These are phyloP conservation scores for Beauveria australis DNA, from an alignment of 2,329 filamentous ascomycete genomes.

Conservation along the genomic window DNA sequence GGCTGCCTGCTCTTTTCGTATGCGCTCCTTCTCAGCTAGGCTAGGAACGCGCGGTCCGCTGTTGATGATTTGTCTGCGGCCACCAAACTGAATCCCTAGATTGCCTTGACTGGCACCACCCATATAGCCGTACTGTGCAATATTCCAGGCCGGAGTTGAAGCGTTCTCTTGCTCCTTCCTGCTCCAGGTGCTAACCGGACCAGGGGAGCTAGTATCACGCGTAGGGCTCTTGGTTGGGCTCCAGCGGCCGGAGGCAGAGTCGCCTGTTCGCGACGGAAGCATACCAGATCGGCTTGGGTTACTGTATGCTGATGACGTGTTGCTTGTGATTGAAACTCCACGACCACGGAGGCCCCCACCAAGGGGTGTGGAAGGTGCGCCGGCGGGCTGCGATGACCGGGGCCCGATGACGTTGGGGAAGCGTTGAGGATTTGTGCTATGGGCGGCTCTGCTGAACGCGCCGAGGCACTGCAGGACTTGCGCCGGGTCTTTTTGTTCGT, in stretches of 20 bases:
- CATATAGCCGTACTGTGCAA: slow-evolving; percentile 97
- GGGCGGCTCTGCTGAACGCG: slow-evolving; percentile 83
- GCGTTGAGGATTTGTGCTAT: slow-evolving; percentile 60
- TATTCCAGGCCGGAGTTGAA: slow-evolving; percentile 93
- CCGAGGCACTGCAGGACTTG: slow-evolving; percentile 90
- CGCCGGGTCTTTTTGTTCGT: slow-evolving; percentile 88
- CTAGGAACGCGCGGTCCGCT: slow-evolving; percentile 71
- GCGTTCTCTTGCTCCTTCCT: slow-evolving; percentile 71
- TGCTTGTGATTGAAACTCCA: slow-evolving; percentile 49
- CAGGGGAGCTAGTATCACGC: slow-evolving; percentile 44
- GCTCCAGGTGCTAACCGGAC: slow-evolving; percentile 77
- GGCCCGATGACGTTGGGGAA: slow-evolving; percentile 74
- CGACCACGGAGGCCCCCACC: slow-evolving; percentile 33
- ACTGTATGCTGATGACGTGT: slow-evolving; percentile 43
- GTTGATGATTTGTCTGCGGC: slow-evolving; percentile 83
- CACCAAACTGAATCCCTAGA: slow-evolving; percentile 86
- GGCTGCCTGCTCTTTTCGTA: slow-evolving; percentile 45
- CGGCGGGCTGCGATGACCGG: slow-evolving; percentile 46
- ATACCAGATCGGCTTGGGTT: slow-evolving; percentile 25
- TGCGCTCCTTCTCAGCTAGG: slow-evolving; percentile 75
- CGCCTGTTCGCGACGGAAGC: slow-evolving; percentile 45
- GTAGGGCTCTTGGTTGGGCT: slow-evolving; percentile 57
- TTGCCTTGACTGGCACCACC: slow-evolving; percentile 95
- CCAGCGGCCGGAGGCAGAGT: slow-evolving; percentile 46
- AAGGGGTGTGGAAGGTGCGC: slow-evolving; percentile 44